Percentiles rank a stretch among this genome's conserved stretches.
Conservation (phyloP, 768 basidiomycete genomes). For the Psilocybe cubensis region DNA sequence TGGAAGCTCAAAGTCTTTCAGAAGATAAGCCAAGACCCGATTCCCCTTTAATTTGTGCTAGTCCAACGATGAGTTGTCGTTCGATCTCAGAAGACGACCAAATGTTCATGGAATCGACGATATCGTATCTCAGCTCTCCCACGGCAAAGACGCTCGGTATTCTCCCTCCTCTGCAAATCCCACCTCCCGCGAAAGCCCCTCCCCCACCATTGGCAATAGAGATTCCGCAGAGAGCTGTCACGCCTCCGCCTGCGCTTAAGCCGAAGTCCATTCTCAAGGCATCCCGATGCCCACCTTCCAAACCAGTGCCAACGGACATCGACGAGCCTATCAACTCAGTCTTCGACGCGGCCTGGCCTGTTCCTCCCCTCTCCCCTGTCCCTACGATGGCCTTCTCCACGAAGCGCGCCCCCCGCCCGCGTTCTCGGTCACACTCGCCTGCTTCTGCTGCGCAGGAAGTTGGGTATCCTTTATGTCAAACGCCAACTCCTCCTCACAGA, state of each 20-base stretch:
- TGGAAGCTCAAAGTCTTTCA: constrained; percentile 4
- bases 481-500: constrained; percentile 21
- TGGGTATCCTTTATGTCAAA: constrained; percentile 22
- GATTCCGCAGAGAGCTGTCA: constrained; percentile 13
- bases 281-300: neutral
- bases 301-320: constrained; percentile 29
- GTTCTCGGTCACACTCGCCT: constrained; percentile 25
- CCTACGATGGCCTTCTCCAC: constrained; percentile 18
- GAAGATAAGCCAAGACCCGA: constrained; percentile 23
- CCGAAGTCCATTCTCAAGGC: constrained; percentile 2
- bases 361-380: constrained; percentile 30
- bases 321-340: constrained; percentile 41
- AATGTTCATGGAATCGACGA: constrained; percentile 45
- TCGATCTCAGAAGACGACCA: constrained; percentile 35
- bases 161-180: constrained; percentile 25
- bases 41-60: constrained; percentile 23
- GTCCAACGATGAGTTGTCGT: constrained; percentile 27
- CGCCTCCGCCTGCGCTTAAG: constrained; percentile 6
- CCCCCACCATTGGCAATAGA: constrained; percentile 9
- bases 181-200: constrained; percentile 12
- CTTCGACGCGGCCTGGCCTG: constrained; percentile 43
- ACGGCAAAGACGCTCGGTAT: constrained; percentile 46
- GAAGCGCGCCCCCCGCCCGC: constrained; percentile 6
- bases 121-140: constrained; percentile 49
- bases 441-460: constrained; percentile 23